A percentile compares a stretch with the other conserved stretches of the same genome.
Evolutionary conservation across 2,329 filamentous ascomycete species (phyloP).

Genomic region (Fusarium mangiferae): DNA sequence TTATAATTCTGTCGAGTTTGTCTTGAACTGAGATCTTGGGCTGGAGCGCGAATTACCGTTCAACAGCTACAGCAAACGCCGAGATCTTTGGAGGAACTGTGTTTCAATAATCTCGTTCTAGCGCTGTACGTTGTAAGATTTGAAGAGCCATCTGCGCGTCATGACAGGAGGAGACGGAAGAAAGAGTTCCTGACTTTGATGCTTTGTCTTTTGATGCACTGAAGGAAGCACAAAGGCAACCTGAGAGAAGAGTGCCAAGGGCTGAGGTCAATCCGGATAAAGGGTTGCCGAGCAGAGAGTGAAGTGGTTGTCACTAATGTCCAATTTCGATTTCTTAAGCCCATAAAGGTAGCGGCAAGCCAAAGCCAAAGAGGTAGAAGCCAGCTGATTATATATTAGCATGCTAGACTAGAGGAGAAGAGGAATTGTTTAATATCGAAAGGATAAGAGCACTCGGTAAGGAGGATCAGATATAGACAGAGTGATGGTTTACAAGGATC

Average conservation of each 20-base stretch:
- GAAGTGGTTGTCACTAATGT: slow-evolving; percentile 15
- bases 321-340: slow-evolving; percentile 36
- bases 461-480: background rate
- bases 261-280: slow-evolving; percentile 27
- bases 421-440: background rate
- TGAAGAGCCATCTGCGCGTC: background rate
- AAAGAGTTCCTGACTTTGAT: background rate
- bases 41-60: slow-evolving; percentile 21
- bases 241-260: slow-evolving; percentile 12
- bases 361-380: slow-evolving; percentile 8
- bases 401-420: background rate
- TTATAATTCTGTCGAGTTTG: background rate
- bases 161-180: background rate
- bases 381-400: background rate
- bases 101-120: slow-evolving; percentile 27
- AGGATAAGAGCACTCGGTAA: background rate
- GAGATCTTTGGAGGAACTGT: background rate
- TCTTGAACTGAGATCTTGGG: slow-evolving; percentile 9
- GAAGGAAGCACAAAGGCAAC: background rate
- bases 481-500: slow-evolving; percentile 17
- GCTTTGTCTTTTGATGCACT: background rate
- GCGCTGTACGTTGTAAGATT: slow-evolving; percentile 14
- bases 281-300: slow-evolving; percentile 25
- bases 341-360: slow-evolving; percentile 24
- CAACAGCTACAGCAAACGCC: slow-evolving; percentile 8